Base-by-base conservation (phyloP, 108 stramenopile genomes). In the Pinguiococcus pyrenoidosus region DNA sequence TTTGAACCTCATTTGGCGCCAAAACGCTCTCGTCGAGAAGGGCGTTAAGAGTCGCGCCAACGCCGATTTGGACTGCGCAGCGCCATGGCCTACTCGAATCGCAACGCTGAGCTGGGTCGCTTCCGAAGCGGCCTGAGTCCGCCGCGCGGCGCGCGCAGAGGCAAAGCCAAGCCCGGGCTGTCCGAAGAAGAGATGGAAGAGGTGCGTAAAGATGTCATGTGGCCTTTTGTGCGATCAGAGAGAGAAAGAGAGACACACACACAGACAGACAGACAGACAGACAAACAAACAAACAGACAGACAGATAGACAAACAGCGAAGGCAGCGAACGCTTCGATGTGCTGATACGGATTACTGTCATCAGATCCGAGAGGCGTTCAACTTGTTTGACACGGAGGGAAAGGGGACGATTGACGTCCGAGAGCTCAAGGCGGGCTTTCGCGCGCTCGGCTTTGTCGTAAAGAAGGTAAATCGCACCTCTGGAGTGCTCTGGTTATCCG, bases 301-400 rank as follows among this genome's bases (percentile, higher is more conserved):
- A 16, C 16, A 40, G 17, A 17, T 18, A 4, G 16, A 40, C 39
- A 3, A 16, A 40, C 18, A 40, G 39, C 21, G 39, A 40, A 14
- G 2, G 5, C 21, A 17, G 29, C 5, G 32, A 4, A 4, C 32
- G 21, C 7, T n/a, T 44, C 25, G 4, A 7, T 13, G 43, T 22
- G 2, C 14, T 7, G 56, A 49, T 9, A 47, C 48, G 29, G 56
- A 57, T 4, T 34, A 28, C 30, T 7, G 46, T 16, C 47, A 57
- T 7, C 47, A 57, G 8, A 36, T 47, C 16, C 18, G 42, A 2
- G 55, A 56, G 37, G 55, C 55, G 1, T 56, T 56, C 29, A 56
- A 56, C 37, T 32, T 56, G 7, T 67, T 67, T 26, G 66, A 67
- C 47, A 61, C 59, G 1, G 59, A 67, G n/a, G 59, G 66, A 20